Evolutionary conservation across 2,329 filamentous ascomycete genomes (phyloP).

Genomic region (Colletotrichum chrysophilum): DNA sequence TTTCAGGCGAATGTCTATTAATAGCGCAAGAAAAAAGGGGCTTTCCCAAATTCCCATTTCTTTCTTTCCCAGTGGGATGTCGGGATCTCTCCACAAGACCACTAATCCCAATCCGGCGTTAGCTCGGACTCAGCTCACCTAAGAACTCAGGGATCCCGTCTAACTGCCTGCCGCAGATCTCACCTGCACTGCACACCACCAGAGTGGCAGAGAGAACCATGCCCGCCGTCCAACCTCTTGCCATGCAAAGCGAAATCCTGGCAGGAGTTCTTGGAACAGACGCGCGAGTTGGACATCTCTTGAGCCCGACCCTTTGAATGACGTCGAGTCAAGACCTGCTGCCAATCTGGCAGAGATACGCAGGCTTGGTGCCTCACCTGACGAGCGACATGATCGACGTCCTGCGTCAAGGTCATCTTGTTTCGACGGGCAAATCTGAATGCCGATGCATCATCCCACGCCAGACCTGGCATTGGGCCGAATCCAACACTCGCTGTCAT

Average conservation of each 20-base stretch:
- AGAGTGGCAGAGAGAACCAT: neutral
- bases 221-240: neutral
- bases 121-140: slow-evolving; percentile 1
- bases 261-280: neutral
- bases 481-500: neutral
- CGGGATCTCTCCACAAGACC: neutral
- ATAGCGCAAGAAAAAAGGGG: neutral
- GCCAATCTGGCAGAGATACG: neutral
- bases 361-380: neutral
- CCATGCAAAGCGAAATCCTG: neutral
- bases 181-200: neutral
- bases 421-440: neutral
- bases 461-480: neutral
- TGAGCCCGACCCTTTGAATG: neutral
- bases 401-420: neutral
- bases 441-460: neutral
- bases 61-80: neutral
- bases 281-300: neutral
- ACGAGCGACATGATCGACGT: neutral
- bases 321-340: neutral
- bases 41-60: neutral
- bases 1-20: slow-evolving; percentile 1
- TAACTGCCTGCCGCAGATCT: neutral
- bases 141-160: neutral
- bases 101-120: neutral